These are phyloP conservation scores for Massariosphaeria phaeospora DNA, from an alignment of 495 filamentous ascomycete species.

Conservation along the genomic window DNA sequence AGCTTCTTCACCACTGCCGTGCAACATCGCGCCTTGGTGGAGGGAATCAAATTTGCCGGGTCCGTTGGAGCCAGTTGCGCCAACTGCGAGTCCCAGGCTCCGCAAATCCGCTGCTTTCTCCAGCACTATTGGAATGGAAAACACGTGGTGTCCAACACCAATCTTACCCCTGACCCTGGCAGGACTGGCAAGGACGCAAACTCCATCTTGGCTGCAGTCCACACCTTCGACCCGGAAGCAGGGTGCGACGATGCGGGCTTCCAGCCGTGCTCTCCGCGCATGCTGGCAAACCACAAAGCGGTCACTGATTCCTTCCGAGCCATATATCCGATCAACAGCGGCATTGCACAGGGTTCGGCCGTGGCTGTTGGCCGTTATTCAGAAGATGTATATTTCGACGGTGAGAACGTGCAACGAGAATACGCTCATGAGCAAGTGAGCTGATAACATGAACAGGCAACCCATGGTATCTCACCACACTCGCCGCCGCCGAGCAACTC, in stretches of 20 bases:
- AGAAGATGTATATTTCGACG: slow-evolving; percentile 63
- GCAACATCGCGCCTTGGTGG: slow-evolving; percentile 54
- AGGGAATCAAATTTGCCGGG: slow-evolving; percentile 56
- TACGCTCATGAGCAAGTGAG: too few species aligned
- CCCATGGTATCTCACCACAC: slow-evolving; percentile 59
- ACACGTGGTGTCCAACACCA: slow-evolving; percentile 55
- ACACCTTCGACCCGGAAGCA: slow-evolving; percentile 57
- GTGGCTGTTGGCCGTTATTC: slow-evolving; percentile 64
- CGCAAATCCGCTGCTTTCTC: slow-evolving; percentile 57
- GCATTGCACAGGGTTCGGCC: slow-evolving; percentile 44
- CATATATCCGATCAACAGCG: slow-evolving; percentile 44
- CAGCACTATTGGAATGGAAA: slow-evolving; percentile 58
- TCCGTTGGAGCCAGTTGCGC: slow-evolving; percentile 44
- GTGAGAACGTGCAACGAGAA: slow-evolving; percentile 41
- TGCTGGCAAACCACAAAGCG: slow-evolving; percentile 61
- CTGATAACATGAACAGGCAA: slow-evolving; percentile 1
- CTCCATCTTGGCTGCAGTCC: slow-evolving; percentile 57
- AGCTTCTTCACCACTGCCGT: slow-evolving; percentile 56
- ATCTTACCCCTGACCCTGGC: slow-evolving; percentile 42
- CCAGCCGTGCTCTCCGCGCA: slow-evolving; percentile 60
- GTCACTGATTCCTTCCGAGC: slow-evolving; percentile 60
- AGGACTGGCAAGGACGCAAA: slow-evolving; percentile 60
- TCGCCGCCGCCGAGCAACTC: slow-evolving; percentile 61
- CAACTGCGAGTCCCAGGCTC: slow-evolving; percentile 51
- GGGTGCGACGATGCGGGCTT: slow-evolving; percentile 55